Evolutionary conservation across 140 eudicot species (phyloP), one percentile per base, ranked within the genome.

Genomic region (Bidens hawaiensis): DNA sequence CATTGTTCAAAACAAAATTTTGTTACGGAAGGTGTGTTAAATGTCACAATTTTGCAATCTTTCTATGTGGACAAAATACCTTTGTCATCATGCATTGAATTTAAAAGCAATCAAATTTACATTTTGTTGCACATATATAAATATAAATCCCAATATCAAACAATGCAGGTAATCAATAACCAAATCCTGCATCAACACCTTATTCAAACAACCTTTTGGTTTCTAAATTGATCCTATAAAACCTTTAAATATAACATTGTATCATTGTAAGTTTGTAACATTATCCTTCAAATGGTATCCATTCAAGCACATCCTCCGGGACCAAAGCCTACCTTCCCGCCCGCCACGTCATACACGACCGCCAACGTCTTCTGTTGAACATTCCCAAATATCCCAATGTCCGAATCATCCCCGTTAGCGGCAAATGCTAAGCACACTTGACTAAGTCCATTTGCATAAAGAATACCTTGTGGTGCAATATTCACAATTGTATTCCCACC

Each of bases 371-470:
- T 78, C 67, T 88, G 96, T 27, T 88, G 96, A n/a, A 65, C 60
- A 48, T 84, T 88, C 4, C 90, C 96, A 10, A 62, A 79, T 1
- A 84, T 85, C 1, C 74, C 78, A 33, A 66, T 68, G 47, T 71
- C 81, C 0, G 72, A 33, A 16, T 63, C 85, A 48, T 74, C 84
- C 0, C 64, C 48, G 12, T 90, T 87, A 4, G 69, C 78, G 0
- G 95, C 94, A 62, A 79, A 90, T 4, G 95, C 97, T 40, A 90
- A 65, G 60, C 97, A 90, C 8, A 67, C 75, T 24, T 64, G 76
- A 1, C 72, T 62, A 7, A 10, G 0, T 2, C 62, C 49, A 10
- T 30, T 53, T 0, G 23, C 50, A 1, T 49, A 33, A 13, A 86
- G 50, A 9, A 74, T 82, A 54, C 95, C 95, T 17, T 33, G 6